Evolutionary conservation across 1,139 yeast genomes (phyloP), one percentile per base, ranked within the genome.

Genomic region (Candida mesenterica): DNA sequence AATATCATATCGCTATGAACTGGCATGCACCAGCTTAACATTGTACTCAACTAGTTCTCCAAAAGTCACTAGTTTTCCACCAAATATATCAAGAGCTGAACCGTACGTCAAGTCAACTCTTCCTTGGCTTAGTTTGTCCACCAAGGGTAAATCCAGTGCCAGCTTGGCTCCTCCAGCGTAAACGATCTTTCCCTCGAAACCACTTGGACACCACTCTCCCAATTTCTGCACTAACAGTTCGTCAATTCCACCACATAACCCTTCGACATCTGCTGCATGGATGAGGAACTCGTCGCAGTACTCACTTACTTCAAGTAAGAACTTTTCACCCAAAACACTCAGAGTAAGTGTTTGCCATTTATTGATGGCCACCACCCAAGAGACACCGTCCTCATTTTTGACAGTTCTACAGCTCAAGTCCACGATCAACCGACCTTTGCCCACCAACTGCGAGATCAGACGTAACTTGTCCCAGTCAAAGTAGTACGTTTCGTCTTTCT

Each of bases 201-300:
- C 72, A 1, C 42, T 29, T 3, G 75, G 72, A 41, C 82, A 77
- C 97, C 98, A 92, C 46, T 81, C 76, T 10, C 90, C 89, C 26
- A 92, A 66, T 38, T 73, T 74, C 17, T 44, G 41, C 4, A 92
- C 97, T 36, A 92, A 67, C 14, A 79, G 73, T 50, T 80, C 80
- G 52, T 92, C 98, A 29, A 92, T 86, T 1, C 99, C 99, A 29
- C 79, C 75, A 57, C 98, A 92, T 17, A 92, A 68, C 0, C 99
- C 99, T 60, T 92, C 99, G 3, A 92, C 97, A 57, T 92, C 98
- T 0, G 98, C 99, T 3, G 98, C 98, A 61, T 92, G 99, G 17
- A 92, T 82, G 40, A 92, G 65, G 52, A 90, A 86, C 60, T 92
- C 98, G 44, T 78, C 75, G 52, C 97, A 87, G 57, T 82, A 86